Conservation (phyloP, 257 asterid species). For the Gentiana macrophylla region DNA sequence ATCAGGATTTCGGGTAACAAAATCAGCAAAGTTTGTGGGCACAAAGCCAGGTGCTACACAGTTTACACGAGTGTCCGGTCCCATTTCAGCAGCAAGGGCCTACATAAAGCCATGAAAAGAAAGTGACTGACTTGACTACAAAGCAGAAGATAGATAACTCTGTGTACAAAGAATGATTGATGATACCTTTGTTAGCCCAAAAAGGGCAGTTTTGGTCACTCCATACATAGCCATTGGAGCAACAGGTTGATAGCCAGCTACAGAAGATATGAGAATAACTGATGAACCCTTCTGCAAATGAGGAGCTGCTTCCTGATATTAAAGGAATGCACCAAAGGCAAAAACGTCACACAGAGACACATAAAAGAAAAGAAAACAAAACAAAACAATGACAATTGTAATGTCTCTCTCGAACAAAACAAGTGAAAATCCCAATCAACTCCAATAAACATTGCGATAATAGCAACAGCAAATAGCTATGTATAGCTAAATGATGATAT, state of each 20-base stretch:
- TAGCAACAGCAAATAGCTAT: no score
- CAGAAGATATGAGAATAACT: slow-evolving; percentile 54
- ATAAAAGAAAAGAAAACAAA: background rate
- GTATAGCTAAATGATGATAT: no score
- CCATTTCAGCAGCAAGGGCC: slow-evolving; percentile 93
- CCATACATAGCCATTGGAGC: slow-evolving; percentile 73
- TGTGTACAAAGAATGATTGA: background rate
- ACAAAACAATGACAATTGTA: no score
- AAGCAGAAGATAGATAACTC: background rate
- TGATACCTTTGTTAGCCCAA: slow-evolving; percentile 83
- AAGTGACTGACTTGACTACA: background rate
- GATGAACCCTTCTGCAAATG: slow-evolving; percentile 72
- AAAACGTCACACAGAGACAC: no score
- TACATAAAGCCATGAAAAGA: slow-evolving; percentile 10
- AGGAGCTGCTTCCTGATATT: slow-evolving; percentile 59
- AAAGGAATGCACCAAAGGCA: background rate
- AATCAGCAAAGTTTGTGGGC: slow-evolving; percentile 69
- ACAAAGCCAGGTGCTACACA: slow-evolving; percentile 95
- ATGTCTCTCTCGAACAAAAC: no score
- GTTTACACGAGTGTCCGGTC: slow-evolving; percentile 86
- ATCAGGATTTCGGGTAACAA: slow-evolving; percentile 29
- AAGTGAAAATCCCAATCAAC: no score
- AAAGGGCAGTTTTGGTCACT: slow-evolving; percentile 88
- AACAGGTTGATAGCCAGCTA: slow-evolving; percentile 50
- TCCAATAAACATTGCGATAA: no score